A percentile compares a stretch with the other conserved stretches of the same genome.
Conservation (phyloP, 2,329 filamentous ascomycete genomes). For the Thelonectria rubi region DNA sequence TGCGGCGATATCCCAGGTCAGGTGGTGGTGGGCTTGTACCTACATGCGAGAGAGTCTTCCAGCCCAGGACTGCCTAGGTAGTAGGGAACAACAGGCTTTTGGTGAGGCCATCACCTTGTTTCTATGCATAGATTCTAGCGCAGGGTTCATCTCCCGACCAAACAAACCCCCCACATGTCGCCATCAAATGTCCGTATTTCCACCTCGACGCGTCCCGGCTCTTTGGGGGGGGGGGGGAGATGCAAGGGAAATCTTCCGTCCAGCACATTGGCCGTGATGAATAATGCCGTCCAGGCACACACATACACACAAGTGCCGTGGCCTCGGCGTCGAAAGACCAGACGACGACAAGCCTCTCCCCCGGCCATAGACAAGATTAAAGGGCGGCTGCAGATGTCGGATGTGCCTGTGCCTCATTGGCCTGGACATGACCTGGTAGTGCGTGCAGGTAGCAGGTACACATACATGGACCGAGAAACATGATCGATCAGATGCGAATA, state of each 20-base stretch:
- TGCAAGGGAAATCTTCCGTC: not conserved
- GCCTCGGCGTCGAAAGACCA: not conserved
- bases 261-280: not conserved
- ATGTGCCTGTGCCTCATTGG: not conserved
- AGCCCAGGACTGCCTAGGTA: too few species aligned
- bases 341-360: not conserved
- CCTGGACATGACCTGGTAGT: not conserved
- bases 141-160: not conserved
- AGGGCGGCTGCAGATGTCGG: not conserved
- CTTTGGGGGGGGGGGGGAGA: not conserved
- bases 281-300: not conserved
- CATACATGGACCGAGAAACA: too few species aligned
- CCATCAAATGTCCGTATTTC: not conserved
- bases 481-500: not conserved
- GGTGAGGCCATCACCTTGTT: too few species aligned
- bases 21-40: too few species aligned
- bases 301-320: not conserved
- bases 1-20: too few species aligned
- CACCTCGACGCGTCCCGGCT: not conserved
- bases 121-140: constrained; percentile 6
- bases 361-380: constrained; percentile 5
- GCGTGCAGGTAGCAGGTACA: too few species aligned
- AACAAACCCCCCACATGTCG: not conserved
- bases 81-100: too few species aligned
- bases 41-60: too few species aligned